Conservation (phyloP, 371 early-diverging fungal genomes). For the Circinella minor region DNA sequence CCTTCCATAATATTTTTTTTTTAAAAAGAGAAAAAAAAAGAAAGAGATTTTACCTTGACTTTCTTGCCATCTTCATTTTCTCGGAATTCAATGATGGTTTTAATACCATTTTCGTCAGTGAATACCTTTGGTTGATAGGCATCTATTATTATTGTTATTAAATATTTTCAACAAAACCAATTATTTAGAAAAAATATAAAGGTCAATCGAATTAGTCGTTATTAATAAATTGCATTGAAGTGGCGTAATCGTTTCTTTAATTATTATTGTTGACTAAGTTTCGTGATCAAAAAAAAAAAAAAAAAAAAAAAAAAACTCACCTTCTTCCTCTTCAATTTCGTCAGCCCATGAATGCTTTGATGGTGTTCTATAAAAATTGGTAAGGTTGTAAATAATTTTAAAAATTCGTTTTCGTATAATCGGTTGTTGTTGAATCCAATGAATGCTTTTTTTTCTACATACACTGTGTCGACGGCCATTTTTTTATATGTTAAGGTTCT, state of each 20-base stretch:
- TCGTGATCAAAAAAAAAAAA: background rate
- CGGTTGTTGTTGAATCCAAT: background rate
- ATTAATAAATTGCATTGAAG: background rate
- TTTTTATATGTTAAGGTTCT: background rate
- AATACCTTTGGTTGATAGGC: conserved; percentile 60
- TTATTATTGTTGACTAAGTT: background rate
- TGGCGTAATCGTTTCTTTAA: background rate
- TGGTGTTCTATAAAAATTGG: conserved; percentile 22
- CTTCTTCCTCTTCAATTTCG: conserved; percentile 73
- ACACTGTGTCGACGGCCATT: background rate
- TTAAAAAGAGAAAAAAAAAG: too few species aligned
- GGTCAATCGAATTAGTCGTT: conserved; percentile 4
- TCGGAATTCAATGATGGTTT: conserved; percentile 80
- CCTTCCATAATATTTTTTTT: too few species aligned
- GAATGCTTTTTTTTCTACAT: conserved; percentile 1
- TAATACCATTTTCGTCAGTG: conserved; percentile 84
- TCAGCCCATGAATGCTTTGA: conserved; percentile 68
- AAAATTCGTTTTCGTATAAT: background rate
- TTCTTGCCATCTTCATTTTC: conserved; percentile 88
- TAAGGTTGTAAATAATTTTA: background rate
- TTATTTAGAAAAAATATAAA: background rate
- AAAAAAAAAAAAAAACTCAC: conserved; percentile 18
- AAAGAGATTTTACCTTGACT: conserved; percentile 67
- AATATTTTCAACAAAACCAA: too few species aligned
- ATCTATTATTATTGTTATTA: conserved; percentile 27